Evolutionary conservation across 495 filamentous ascomycete genomes (phyloP).

Genomic region (Neurospora sp.): DNA sequence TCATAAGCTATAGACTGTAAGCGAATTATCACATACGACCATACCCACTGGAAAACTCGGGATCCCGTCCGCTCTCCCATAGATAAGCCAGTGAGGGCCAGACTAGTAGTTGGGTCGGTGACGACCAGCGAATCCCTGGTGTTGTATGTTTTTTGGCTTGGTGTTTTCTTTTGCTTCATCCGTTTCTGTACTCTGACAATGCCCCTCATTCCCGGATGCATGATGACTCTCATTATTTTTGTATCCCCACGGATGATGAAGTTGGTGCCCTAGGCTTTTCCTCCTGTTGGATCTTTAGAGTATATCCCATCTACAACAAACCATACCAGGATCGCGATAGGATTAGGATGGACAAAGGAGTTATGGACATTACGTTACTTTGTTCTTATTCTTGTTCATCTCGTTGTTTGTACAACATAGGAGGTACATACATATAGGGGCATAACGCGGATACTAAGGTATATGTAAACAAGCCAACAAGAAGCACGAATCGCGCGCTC

Average conservation of each 20-base stretch:
- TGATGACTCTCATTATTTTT: too few species aligned
- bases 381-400: neutral
- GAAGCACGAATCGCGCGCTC: neutral
- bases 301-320: too few species aligned
- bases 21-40: neutral
- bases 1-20: too few species aligned
- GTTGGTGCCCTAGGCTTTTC: too few species aligned
- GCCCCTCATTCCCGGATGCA: too few species aligned
- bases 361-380: neutral
- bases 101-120: conserved; percentile 38
- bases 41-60: too few species aligned
- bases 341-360: too few species aligned
- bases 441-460: conserved; percentile 1
- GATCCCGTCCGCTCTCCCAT: conserved; percentile 32
- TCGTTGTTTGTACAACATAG: neutral
- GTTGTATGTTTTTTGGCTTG: neutral
- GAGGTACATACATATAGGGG: conserved; percentile 2
- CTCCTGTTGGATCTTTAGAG: too few species aligned
- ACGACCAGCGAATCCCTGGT: conserved; percentile 12
- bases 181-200: too few species aligned
- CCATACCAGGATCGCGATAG: too few species aligned
- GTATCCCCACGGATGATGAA: too few species aligned
- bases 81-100: conserved; percentile 26
- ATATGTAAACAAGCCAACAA: neutral
- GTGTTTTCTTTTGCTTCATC: neutral